Conservation (phyloP, 108 stramenopile genomes). For the Cylindrotheca fusiformis region DNA sequence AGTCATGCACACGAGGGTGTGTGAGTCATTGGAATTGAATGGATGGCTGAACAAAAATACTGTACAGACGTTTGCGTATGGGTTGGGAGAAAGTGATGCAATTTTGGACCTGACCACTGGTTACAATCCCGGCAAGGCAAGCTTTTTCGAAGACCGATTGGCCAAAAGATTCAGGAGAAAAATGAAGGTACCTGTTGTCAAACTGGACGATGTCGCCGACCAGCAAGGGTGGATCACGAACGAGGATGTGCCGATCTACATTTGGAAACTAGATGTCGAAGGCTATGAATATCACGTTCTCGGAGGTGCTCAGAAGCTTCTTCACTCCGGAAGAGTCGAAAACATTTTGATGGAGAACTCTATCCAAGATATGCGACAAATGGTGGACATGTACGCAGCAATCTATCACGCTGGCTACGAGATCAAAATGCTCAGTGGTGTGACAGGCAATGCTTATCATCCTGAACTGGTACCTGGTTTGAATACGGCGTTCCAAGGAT, state of each 20-base stretch:
- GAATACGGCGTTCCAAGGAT: neutral
- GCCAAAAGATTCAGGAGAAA: slow-evolving; percentile 1
- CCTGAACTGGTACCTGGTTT: neutral
- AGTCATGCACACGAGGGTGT: slow-evolving; percentile 20
- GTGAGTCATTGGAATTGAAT: slow-evolving; percentile 35
- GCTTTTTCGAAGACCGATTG: neutral
- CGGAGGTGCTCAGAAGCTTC: slow-evolving; percentile 14
- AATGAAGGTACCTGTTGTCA: slow-evolving; percentile 5
- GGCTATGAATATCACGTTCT: slow-evolving; percentile 26
- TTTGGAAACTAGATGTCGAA: slow-evolving; percentile 40
- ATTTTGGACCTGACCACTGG: neutral
- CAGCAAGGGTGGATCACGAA: slow-evolving; percentile 4
- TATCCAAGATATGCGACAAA: neutral
- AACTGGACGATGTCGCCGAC: slow-evolving; percentile 10
- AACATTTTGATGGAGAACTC: slow-evolving; percentile 31
- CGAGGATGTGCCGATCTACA: slow-evolving; percentile 1
- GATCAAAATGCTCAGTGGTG: neutral
- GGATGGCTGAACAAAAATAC: slow-evolving; percentile 11
- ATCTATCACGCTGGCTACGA: slow-evolving; percentile 1
- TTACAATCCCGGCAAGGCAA: neutral
- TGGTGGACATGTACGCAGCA: neutral
- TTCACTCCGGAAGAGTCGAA: slow-evolving; percentile 12
- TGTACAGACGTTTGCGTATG: slow-evolving; percentile 1
- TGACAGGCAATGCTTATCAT: neutral
- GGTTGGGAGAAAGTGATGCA: neutral